Percentiles rank a stretch among this genome's conserved stretches.
Evolutionary conservation across 2,329 filamentous ascomycete species (phyloP).

Genomic region (Colletotrichum nymphaeae): DNA sequence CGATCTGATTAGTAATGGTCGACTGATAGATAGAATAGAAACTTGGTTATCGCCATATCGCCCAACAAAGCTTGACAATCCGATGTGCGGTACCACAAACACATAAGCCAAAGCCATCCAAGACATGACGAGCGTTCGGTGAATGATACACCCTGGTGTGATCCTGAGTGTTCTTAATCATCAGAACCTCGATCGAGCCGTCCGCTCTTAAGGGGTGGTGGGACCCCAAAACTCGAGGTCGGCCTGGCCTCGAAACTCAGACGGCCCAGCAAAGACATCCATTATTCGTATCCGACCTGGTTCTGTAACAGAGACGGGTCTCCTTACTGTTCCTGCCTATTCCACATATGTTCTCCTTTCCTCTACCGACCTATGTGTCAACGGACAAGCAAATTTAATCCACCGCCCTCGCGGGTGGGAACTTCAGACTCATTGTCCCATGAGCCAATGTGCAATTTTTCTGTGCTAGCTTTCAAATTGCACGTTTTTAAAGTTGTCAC

Average conservation of each 20-base stretch:
- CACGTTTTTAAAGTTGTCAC: not conserved
- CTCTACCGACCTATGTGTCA: not conserved
- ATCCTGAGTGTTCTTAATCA: not conserved
- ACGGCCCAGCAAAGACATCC: not conserved
- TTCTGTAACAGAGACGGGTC: constrained; percentile 7
- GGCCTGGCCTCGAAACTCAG: constrained; percentile 7
- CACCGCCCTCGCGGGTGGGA: not conserved
- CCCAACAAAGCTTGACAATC: not conserved
- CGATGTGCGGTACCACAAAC: not conserved
- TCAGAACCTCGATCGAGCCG: not conserved
- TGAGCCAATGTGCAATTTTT: not conserved
- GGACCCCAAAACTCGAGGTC: not conserved
- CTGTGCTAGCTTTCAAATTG: not conserved
- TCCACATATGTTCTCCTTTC: not conserved
- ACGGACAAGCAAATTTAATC: not conserved
- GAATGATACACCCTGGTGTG: not conserved
- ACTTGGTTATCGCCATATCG: not conserved
- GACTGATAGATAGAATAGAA: not conserved
- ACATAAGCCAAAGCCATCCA: not conserved
- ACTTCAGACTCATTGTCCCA: not conserved
- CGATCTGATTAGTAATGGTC: not conserved
- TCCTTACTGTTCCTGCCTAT: not conserved
- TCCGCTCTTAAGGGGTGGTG: not conserved
- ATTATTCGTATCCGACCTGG: not conserved
- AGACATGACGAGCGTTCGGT: not conserved